phyloP scores from a whole-genome alignment of 2,329 filamentous ascomycete species.

The Neonectria sp. region DNA sequence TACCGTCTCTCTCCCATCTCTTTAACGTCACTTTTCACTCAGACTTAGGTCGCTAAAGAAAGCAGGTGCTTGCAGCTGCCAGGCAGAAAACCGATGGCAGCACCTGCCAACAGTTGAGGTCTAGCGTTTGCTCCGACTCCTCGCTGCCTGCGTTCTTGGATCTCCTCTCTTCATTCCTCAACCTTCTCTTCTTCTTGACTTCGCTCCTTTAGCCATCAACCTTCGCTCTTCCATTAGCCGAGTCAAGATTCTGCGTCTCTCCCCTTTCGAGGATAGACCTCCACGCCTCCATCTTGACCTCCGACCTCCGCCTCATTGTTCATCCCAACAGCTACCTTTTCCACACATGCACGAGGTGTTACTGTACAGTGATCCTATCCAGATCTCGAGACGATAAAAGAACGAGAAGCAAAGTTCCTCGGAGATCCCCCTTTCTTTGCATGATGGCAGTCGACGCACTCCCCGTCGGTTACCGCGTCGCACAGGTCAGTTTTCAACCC shows the following conservation, averaged over 20 bases:
- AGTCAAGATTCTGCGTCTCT: not conserved
- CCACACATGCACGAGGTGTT: too few relatives aligned
- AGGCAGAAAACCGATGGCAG: not conserved
- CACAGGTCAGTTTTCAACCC: constrained; percentile 23
- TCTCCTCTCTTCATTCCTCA: not conserved
- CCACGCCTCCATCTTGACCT: too few relatives aligned
- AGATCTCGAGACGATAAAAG: not conserved
- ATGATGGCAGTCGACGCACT: constrained; percentile 12
- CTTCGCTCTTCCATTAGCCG: not conserved
- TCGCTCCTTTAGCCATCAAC: not conserved
- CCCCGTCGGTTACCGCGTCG: not conserved
- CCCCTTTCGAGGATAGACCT: too few relatives aligned
- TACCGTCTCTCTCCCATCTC: not conserved
- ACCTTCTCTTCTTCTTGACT: not conserved
- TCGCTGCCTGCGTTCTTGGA: not conserved
- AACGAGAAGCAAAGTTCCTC: not conserved
- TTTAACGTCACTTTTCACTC: not conserved
- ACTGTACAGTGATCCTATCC: not conserved
- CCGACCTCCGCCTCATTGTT: too few relatives aligned
- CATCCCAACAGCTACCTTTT: too few relatives aligned
- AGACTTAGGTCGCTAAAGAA: not conserved
- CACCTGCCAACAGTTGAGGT: not conserved
- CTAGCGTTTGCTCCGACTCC: not conserved
- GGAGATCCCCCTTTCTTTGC: not conserved
- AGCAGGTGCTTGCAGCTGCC: not conserved